phyloP scores from a whole-genome alignment of 1,284 basidiomycete genomes.

The Entoloma clypeatum region DNA sequence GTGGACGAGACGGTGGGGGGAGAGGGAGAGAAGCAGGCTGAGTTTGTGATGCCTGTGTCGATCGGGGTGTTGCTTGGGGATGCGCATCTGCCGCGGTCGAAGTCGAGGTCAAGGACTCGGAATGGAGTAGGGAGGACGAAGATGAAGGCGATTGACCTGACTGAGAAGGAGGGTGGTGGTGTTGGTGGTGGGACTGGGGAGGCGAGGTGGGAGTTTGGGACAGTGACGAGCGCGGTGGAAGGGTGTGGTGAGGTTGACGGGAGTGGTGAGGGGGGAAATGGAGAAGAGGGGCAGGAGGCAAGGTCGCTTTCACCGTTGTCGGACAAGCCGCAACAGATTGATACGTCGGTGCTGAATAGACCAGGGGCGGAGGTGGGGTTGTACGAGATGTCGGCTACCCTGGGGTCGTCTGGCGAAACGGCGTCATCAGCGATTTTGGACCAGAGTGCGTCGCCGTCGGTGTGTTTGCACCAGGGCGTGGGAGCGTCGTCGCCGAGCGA shows the following conservation, averaged over 20 bases:
- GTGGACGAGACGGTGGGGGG: constrained; percentile 15
- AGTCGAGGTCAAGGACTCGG: constrained; percentile 1
- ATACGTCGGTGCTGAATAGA: constrained; percentile 11
- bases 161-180: constrained; percentile 19
- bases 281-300: background rate
- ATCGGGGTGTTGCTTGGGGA: too few species aligned
- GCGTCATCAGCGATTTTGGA: too few species aligned
- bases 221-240: constrained; percentile 25
- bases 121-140: constrained; percentile 3
- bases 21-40: constrained; percentile 11
- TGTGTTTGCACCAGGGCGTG: too few species aligned
- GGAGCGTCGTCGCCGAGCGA: constrained; percentile 7
- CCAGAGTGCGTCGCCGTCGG: too few species aligned
- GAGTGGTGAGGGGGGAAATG: background rate
- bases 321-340: background rate
- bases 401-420: too few species aligned
- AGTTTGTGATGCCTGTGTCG: too few species aligned
- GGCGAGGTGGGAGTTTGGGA: constrained; percentile 58
- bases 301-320: background rate
- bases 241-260: background rate
- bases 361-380: too few species aligned
- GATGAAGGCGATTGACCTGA: constrained; percentile 34
- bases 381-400: too few species aligned
- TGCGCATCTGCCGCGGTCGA: constrained; percentile 13
- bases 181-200: too few species aligned